Base-by-base conservation (phyloP, 2,329 filamentous ascomycete genomes). In the Pseudogymnoascus sp. region DNA sequence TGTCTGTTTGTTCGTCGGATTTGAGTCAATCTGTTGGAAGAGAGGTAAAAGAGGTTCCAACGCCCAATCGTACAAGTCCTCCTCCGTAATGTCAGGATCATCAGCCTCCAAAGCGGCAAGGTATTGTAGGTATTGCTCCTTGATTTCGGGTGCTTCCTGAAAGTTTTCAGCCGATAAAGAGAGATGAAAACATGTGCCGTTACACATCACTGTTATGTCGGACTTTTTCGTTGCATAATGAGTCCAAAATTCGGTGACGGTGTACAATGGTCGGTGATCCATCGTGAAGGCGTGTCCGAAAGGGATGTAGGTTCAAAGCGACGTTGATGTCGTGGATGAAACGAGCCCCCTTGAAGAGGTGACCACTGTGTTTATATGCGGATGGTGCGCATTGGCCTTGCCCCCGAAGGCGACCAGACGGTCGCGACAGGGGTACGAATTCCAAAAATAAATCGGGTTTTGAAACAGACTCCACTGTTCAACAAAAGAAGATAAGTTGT, bases 51-150 rank as follows among this genome's bases (percentile, higher is more conserved):
- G 65, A 8, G 65, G 66, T 10, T 65, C 35, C 10, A 68, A 53
- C 23, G 64, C 63, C 67, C 65, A 67, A 35, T 53, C 64, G 53
- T 68, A 65, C 63, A 68, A 65, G 53, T 67, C 65, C 42, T 68
- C 67, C 38, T 42, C 60, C 9, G 44, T 66, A 13, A 63, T n/a
- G 31, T 57, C 62, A 35, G 62, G 59, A 65, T 61, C 61, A 64
- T 9, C 53, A 47, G 28, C 63, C 33, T 65, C 60, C 64, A 65
- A 53, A 35, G 64, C 62, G 31, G 40, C 57, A 0, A 67, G 60
- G 36, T 65, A 66, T 33, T 62, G 23, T 36, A 68, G 64, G 60
- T 68, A 68, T 63, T 66, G 26, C 15, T 66, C 19, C 60, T 63
- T 62, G 60, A 68, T 64, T 17, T 31, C 8, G 57, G 67, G 60